Evolutionary conservation across 352 stramenopile species (phyloP), one percentile per base, ranked within the genome.

Genomic region (Elongisporangium prolatum): DNA sequence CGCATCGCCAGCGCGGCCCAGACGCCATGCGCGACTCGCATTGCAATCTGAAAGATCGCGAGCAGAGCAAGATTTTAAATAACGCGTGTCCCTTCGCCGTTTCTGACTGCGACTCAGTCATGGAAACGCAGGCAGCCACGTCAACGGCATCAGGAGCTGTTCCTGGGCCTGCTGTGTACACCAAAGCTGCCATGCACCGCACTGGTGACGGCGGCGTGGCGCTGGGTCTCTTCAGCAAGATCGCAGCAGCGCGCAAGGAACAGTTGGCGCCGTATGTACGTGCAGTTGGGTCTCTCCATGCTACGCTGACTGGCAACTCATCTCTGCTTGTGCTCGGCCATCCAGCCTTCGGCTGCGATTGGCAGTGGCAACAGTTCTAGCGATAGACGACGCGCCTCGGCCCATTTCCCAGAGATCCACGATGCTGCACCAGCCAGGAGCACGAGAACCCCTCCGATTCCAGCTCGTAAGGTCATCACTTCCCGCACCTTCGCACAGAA

Each of bases 151-250:
- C 53, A 21, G 7, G 38, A 8, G 47, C 48, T 3, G 25, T 48
- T 10, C 50, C 54, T 25, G 48, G 53, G 13, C 47, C 54, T 16
- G 2, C 54, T n/a, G 4, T 50, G 8, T 4, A 17, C 6, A 10
- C 56, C 18, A 22, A 25, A 13, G 48, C 25, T 18, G n/a, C n/a
- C 14, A 22, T 44, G 34, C 34, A 13, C 34, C 34, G 56, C 56
- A 20, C 11, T 11, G 48, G 20, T 37, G 64, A 75, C 28, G 72
- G 74, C 17, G 76, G 83, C 50, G 73, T 89, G 40, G 66, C 82
- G 38, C 65, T 91, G 8, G 76, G 77, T 1, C 68, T 89, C 54
- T 88, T 89, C 63, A 87, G 77, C 57, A 91, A 91, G 67, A 88
- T 91, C 55, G 76, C 77, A 50, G 77, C 80, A 17, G 75, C 70